These are phyloP conservation scores for Coelastrella sp. DNA, from an alignment of 139 green algal genomes.

Conservation along the genomic window DNA sequence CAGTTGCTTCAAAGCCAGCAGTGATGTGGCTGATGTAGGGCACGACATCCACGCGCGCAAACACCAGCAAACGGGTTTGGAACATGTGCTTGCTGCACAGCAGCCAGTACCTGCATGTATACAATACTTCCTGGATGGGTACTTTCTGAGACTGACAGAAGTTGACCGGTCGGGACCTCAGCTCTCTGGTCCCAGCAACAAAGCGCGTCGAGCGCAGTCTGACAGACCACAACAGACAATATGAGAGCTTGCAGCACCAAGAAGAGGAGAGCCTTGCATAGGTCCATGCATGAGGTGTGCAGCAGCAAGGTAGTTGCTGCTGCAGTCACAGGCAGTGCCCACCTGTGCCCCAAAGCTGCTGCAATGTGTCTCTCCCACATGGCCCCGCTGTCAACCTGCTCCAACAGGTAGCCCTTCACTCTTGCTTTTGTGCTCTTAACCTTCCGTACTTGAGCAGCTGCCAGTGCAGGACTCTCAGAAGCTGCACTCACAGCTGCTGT, in stretches of 20 bases:
- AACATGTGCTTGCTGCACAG: constrained; percentile 58
- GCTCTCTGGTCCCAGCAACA: no score
- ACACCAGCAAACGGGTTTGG: constrained; percentile 66
- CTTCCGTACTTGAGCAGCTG: neutral
- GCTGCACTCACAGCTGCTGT: neutral
- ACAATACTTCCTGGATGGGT: neutral
- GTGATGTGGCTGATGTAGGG: constrained; percentile 35
- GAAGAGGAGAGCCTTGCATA: no score
- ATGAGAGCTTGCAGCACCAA: no score
- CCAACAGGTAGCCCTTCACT: neutral
- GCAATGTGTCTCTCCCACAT: constrained; percentile 38
- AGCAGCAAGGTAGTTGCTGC: neutral
- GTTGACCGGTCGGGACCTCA: no score
- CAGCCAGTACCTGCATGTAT: constrained; percentile 50
- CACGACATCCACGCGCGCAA: constrained; percentile 49
- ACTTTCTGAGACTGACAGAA: neutral
- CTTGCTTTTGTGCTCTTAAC: neutral
- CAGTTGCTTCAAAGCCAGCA: constrained; percentile 38
- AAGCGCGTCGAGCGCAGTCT: no score
- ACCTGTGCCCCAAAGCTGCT: constrained; percentile 10
- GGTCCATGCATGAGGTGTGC: no score
- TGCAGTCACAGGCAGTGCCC: neutral
- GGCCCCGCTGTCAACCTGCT: constrained; percentile 18
- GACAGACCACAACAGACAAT: no score
- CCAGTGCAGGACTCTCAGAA: neutral